phyloP scores from a whole-genome alignment of 495 filamentous ascomycete genomes.

The Penicillium goetzii region DNA sequence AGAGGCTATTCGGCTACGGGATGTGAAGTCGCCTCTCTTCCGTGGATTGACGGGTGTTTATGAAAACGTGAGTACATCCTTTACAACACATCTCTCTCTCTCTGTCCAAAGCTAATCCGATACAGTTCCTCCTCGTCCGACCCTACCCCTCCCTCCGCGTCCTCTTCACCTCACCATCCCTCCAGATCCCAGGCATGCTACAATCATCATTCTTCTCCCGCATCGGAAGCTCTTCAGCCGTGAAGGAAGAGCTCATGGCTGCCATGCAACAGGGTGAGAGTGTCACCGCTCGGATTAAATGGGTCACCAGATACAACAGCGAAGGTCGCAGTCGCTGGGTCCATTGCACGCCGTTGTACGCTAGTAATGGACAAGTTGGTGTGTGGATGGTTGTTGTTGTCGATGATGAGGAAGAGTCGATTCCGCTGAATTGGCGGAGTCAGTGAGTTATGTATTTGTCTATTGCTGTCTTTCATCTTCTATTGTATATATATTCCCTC shows the following conservation, averaged over 20 bases:
- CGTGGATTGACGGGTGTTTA: constrained; percentile 49
- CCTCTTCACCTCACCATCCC: constrained; percentile 26
- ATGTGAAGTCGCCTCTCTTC: constrained; percentile 28
- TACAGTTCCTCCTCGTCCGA: constrained; percentile 24
- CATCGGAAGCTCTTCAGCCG: constrained; percentile 55
- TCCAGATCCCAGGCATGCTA: constrained; percentile 28
- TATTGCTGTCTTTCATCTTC: background rate
- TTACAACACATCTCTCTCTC: background rate
- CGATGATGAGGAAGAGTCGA: constrained; percentile 43
- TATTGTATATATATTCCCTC: constrained; percentile 3
- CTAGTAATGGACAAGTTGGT: constrained; percentile 58
- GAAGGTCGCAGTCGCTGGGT: constrained; percentile 59
- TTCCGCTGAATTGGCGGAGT: constrained; percentile 23
- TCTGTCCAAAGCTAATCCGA: background rate
- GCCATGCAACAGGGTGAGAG: constrained; percentile 61
- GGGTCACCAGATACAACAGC: constrained; percentile 49
- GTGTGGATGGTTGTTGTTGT: constrained; percentile 69
- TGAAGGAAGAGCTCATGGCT: constrained; percentile 59
- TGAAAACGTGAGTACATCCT: constrained; percentile 41
- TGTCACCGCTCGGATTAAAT: constrained; percentile 67
- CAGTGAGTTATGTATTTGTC: background rate
- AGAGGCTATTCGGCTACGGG: constrained; percentile 31
- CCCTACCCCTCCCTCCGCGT: constrained; percentile 26
- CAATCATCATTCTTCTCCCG: constrained; percentile 45
- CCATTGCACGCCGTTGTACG: constrained; percentile 63